Percentiles rank a stretch among this genome's conserved stretches.
phyloP scores from a whole-genome alignment of 2,329 filamentous ascomycete genomes.

The Calonectria hongkongensis region DNA sequence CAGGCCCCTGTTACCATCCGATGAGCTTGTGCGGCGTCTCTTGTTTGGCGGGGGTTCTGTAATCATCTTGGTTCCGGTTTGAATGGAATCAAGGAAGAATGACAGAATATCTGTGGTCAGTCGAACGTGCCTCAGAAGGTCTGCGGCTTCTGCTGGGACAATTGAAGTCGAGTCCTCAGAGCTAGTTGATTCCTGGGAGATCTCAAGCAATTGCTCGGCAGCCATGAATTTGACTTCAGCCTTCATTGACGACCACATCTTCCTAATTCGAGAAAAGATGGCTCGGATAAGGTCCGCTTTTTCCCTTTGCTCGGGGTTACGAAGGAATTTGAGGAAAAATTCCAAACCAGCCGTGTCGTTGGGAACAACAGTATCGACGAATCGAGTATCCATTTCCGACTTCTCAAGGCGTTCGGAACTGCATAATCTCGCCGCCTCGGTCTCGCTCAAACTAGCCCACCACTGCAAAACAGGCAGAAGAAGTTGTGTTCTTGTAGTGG shows the following conservation, averaged over 20 bases:
- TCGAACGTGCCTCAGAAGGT: conserved; percentile 83
- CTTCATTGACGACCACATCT: conserved; percentile 85
- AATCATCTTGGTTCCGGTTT: conserved; percentile 82
- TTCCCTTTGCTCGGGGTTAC: conserved; percentile 62
- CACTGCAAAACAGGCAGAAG: conserved; percentile 84
- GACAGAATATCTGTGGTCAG: conserved; percentile 83
- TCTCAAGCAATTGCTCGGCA: conserved; percentile 77
- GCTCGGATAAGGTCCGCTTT: conserved; percentile 74
- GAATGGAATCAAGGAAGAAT: conserved; percentile 83
- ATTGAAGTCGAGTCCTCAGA: conserved; percentile 59
- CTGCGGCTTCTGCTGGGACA: conserved; percentile 77
- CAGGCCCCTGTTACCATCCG: conserved; percentile 77
- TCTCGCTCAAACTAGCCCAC: conserved; percentile 77
- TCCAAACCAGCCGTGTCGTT: conserved; percentile 73
- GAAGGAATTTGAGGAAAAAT: conserved; percentile 69
- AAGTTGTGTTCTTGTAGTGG: conserved; percentile 80
- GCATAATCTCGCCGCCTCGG: conserved; percentile 68
- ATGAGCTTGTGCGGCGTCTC: conserved; percentile 85
- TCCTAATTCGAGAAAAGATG: conserved; percentile 81
- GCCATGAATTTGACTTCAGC: conserved; percentile 75
- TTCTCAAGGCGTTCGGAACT: conserved; percentile 65
- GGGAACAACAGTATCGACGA: conserved; percentile 72
- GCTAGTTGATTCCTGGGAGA: conserved; percentile 69
- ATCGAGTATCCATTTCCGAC: conserved; percentile 63
- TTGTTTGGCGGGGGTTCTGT: conserved; percentile 85